phyloP scores from a whole-genome alignment of 2,329 filamentous ascomycete species.

The Pyrenophora teres region DNA sequence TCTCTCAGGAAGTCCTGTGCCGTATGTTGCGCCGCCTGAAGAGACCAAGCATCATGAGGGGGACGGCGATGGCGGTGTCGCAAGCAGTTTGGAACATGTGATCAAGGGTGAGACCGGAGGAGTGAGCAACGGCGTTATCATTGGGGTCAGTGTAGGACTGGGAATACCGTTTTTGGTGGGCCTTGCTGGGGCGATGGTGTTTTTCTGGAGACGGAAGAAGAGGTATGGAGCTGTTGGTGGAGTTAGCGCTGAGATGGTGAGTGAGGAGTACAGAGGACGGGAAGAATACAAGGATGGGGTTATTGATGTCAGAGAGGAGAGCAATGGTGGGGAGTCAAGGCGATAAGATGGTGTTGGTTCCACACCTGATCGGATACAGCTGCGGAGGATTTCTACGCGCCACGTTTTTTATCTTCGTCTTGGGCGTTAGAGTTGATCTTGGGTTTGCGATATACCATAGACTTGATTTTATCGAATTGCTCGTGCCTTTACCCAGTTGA shows the following conservation, averaged over 20 bases:
- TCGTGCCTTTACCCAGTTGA: not conserved
- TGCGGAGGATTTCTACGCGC: too few relatives aligned
- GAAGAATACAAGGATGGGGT: not conserved
- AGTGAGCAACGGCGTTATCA: slow-evolving; percentile 53
- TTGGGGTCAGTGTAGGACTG: slow-evolving; percentile 56
- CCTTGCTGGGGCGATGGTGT: slow-evolving; percentile 16
- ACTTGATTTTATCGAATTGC: not conserved
- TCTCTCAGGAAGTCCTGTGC: slow-evolving; percentile 51
- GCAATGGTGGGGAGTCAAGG: too few relatives aligned
- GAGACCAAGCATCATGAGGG: not conserved
- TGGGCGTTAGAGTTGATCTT: not conserved
- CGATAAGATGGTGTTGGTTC: too few relatives aligned
- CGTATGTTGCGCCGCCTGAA: not conserved
- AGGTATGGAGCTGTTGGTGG: not conserved
- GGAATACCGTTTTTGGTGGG: slow-evolving; percentile 50
- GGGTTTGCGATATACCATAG: not conserved
- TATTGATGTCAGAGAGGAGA: not conserved
- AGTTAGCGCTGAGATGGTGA: not conserved
- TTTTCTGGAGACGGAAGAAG: not conserved
- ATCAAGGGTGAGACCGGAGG: slow-evolving; percentile 30
- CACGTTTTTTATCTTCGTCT: not conserved
- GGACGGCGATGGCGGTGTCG: not conserved
- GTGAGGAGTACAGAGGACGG: not conserved
- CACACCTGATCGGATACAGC: too few relatives aligned
- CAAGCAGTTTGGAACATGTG: slow-evolving; percentile 17